Evolutionary conservation across 179 eudicot species (phyloP), one percentile per base, ranked within the genome.

Genomic region (Amaranthus tricolor): DNA sequence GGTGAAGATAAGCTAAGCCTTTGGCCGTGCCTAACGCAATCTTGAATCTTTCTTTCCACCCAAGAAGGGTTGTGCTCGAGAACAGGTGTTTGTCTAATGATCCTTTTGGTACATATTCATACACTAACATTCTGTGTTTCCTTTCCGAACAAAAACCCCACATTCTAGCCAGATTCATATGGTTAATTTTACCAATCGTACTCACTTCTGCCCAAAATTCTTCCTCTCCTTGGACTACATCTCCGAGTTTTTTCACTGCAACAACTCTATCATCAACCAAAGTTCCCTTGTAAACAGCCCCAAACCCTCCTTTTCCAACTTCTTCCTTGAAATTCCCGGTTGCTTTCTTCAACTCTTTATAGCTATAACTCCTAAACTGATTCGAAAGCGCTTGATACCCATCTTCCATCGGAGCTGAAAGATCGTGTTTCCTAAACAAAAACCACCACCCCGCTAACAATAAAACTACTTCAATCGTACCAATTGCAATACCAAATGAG

Each of bases 161-260:
- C 85, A 86, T 88, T 68, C 87, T 74, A 8, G 88, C 85, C 0
- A 88, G 59, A 66, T 86, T 88, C 89, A 88, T 86, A 74, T 86
- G 88, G 43, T 85, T 74, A 61, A 88, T 84, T 61, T 79, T 83
- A 8, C 91, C 87, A 24, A 88, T 85, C 15, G 74, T 86, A 81
- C 84, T 84, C 68, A 86, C 86, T 79, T 88, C 91, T 1, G 89
- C 88, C 88, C 85, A 86, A 64, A 88, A 88, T 64, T 84, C 88
- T n/a, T 83, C 87, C 62, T 83, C 87, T 62, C 84, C 91, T 67
- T 83, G 85, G 53, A 80, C 61, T 40, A 79, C 80, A 50, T 80
- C 78, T 45, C 81, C 88, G 57, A 88, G 70, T 81, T 79, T 81
- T 79, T 88, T 86, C 58, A 88, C 88, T 5, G 86, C 91, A 17